A percentile compares a stretch with the other conserved stretches of the same genome.
These are phyloP conservation scores for Ustilago tritici DNA, from an alignment of 1,284 basidiomycete genomes.

Conservation along the genomic window DNA sequence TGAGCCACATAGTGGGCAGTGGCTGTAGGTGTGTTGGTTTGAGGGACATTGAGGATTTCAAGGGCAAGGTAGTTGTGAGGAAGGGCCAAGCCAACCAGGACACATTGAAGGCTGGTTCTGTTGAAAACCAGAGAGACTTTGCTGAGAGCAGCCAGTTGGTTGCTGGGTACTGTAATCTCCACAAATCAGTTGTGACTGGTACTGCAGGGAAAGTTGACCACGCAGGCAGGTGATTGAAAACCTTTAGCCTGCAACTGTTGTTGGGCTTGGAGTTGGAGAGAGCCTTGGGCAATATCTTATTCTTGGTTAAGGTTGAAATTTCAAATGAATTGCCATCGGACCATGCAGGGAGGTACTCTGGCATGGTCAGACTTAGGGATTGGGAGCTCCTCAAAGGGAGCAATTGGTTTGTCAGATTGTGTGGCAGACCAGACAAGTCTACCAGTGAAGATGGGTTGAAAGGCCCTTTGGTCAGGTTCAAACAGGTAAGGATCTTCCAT, in stretches of 20 bases:
- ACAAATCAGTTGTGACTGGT: not conserved
- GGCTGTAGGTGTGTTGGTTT: too few species aligned
- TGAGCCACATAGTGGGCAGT: too few species aligned
- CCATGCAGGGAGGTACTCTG: not conserved
- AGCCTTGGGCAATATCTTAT: not conserved
- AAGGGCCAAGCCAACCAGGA: not conserved
- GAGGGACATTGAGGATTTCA: too few species aligned
- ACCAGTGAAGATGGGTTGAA: too few species aligned
- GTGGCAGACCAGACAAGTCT: too few species aligned
- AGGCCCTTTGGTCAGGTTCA: too few species aligned
- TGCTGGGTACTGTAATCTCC: not conserved
- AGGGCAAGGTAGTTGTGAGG: too few species aligned
- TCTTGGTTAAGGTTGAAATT: not conserved
- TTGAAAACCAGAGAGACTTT: not conserved
- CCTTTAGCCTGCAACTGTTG: not conserved
- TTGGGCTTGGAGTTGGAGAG: not conserved
- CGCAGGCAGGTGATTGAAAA: not conserved
- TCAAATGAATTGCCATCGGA: not conserved
- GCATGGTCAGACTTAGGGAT: slow-evolving; percentile 1
- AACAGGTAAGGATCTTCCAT: too few species aligned
- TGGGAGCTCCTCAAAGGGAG: slow-evolving; percentile 1
- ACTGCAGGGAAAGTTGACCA: not conserved
- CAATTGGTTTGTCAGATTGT: not conserved
- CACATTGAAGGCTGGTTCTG: not conserved
- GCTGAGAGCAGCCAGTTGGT: too few species aligned